Evolutionary conservation across 2,329 filamentous ascomycete species (phyloP).

Genomic region (Pleurostoma richardsiae): DNA sequence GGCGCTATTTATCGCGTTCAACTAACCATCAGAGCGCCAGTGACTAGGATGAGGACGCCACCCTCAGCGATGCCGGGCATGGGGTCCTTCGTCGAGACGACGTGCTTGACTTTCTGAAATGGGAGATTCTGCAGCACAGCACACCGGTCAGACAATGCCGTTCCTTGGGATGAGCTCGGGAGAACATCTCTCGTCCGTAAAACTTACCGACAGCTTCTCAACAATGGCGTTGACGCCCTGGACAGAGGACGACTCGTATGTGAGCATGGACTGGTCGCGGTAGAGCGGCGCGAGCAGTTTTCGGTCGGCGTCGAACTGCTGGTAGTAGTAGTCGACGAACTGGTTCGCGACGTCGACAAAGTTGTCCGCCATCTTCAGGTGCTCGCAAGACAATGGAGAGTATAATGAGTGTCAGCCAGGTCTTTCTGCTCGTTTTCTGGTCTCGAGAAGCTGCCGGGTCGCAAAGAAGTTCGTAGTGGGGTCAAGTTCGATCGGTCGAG

Average conservation of each 20-base stretch:
- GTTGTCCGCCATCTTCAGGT: conserved; percentile 9
- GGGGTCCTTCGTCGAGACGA: conserved; percentile 62
- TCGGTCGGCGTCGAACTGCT: conserved; percentile 62
- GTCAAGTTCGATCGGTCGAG: no score
- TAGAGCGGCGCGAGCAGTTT: conserved; percentile 56
- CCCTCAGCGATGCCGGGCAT: conserved; percentile 54
- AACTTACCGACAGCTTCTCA: conserved; percentile 59
- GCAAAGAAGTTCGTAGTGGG: no score
- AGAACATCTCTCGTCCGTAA: background rate
- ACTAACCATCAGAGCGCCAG: conserved; percentile 33
- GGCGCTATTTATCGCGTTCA: background rate
- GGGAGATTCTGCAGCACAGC: conserved; percentile 47
- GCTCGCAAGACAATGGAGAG: no score
- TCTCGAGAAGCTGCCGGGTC: no score
- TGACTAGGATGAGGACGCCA: conserved; percentile 64
- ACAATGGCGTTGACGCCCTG: conserved; percentile 54
- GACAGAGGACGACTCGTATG: conserved; percentile 57
- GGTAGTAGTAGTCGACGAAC: conserved; percentile 50
- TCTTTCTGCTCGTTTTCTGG: no score
- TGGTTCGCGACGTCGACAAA: conserved; percentile 12
- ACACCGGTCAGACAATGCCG: conserved; percentile 1
- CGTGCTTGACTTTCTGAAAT: conserved; percentile 62
- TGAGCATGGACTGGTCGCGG: conserved; percentile 67
- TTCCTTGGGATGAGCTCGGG: background rate
- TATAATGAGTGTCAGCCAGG: no score